Evolutionary conservation across 257 asterid genomes (phyloP).

Genomic region (Cruciata laevipes): DNA sequence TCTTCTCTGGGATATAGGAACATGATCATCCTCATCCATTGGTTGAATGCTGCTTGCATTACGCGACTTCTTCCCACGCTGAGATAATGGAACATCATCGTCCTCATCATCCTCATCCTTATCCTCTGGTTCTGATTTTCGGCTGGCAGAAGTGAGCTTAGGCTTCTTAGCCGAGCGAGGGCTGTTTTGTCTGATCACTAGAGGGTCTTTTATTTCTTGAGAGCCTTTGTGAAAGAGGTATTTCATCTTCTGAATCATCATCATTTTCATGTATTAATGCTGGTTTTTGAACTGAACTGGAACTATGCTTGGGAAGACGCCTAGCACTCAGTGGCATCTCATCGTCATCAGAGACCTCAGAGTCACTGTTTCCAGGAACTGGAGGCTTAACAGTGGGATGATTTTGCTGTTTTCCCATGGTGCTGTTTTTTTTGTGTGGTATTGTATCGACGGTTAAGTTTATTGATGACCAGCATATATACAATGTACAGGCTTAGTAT

Average conservation of each 20-base stretch:
- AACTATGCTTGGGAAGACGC: constrained; percentile 22
- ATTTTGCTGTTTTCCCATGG: constrained; percentile 25
- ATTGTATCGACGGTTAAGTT: too few relatives aligned
- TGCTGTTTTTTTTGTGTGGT: too few relatives aligned
- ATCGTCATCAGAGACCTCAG: constrained; percentile 67
- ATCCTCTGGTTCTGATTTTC: constrained; percentile 43
- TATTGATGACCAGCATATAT: too few relatives aligned
- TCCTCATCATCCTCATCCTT: constrained; percentile 86
- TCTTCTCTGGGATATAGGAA: constrained; percentile 72
- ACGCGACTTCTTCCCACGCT: constrained; percentile 46
- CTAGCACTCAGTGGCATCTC: constrained; percentile 69
- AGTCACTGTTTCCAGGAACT: constrained; percentile 28
- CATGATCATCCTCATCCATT: constrained; percentile 38
- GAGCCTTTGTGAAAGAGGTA: constrained; percentile 51
- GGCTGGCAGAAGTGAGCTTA: constrained; percentile 36
- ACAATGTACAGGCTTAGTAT: too few relatives aligned
- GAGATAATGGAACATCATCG: constrained; percentile 69
- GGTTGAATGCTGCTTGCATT: constrained; percentile 38
- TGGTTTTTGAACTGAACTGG: constrained; percentile 30
- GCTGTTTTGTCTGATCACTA: constrained; percentile 36
- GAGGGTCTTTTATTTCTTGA: constrained; percentile 53
- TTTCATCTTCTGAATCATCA: constrained; percentile 82
- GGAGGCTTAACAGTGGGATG: constrained; percentile 31
- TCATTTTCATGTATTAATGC: constrained; percentile 35
- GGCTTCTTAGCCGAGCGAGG: constrained; percentile 55